Evolutionary conservation across 495 filamentous ascomycete genomes (phyloP), one percentile per base, ranked within the genome.

Genomic region (Neurospora sp.): DNA sequence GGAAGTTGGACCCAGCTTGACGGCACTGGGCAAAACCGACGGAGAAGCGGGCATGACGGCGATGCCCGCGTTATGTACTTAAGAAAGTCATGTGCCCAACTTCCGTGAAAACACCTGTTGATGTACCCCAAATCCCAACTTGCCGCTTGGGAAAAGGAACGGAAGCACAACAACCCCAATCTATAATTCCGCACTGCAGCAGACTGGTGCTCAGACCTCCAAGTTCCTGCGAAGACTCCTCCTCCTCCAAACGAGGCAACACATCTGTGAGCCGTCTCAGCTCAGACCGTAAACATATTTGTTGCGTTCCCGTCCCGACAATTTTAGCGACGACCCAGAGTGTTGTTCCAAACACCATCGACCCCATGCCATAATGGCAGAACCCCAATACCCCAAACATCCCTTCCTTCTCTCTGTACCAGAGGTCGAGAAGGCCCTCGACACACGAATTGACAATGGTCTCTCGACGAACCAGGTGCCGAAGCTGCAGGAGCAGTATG

Each of bases 361-460:
- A 44, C 11, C 20, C 37, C 23, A 39, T 69, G 48, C n/a, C 75
- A 59, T 75, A 71, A 86, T 86, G 84, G 77, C 83, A 74, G 79
- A 66, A 66, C 14, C 78, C 59, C 76, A 80, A 62, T 84, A 83
- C 76, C 79, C 82, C 38, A 82, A 81, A 54, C 87, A 88, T 70
- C 87, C 88, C 5, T 89, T 87, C 74, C 85, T 88, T 39, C 80
- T 87, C 20, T 75, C 85, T 9, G 75, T 81, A 69, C 79, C 87
- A 73, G 84, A 92, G 78, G 84, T 90, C 70, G 83, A 82, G 35
- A 79, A 83, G 31, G 78, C 85, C 70, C 80, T 90, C 23, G 82
- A 81, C 40, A 88, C 88, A 7, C 83, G 88, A 79, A 76, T 88
- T 69, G 89, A 92, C 71, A 87, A 81, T 69, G 90, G 90, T n/a